Evolutionary conservation across 208 protist species (phyloP), one percentile per base, ranked within the genome.

Genomic region (Acanthamoeba polyphaga): DNA sequence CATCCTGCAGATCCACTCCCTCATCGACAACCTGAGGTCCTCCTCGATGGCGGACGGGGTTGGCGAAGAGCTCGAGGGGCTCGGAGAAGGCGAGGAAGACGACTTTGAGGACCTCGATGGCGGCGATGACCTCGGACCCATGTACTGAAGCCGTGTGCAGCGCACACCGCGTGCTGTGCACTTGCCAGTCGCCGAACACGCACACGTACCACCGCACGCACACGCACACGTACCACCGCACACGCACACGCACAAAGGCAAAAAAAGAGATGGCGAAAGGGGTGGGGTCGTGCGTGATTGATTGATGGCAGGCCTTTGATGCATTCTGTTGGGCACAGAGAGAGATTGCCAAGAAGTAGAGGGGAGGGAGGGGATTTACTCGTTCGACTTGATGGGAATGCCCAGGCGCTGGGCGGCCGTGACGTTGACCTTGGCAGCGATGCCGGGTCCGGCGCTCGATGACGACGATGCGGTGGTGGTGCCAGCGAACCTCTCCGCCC

Each of bases 1-100:
- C 84, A 90, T 90, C 84, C 51, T 90, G 19, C 84, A 90, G 84
- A 90, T 90, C 32, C 84, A 90, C 84, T 38, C 51, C 84, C 10
- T 90, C 84, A 38, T 90, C 84, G 66, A 24, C 76, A 9, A 24
- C 64, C 64, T 5, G n/a, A 29, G 64, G 64, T n/a, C n/a, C 22
- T 72, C 64, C n/a, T 29, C 46, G 74, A 24, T 24, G 38, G 12
- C 38, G 74, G 64, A 29, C 55, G 55, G 19, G 55, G 55, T 24
- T 62, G 64, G 17, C n/a, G 64, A 34, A 24, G n/a, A 38, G 27
- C 3, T 38, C 29, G 64, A 72, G n/a, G 64, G 29, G 12, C 64
- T 72, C 27, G 70, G 38, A 4, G 70, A 78, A 32, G 70, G 34
- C 34, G 70, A 78, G 8, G 70, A 78, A n/a, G 70, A 46, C 70